Conservation (phyloP, 768 basidiomycete genomes). For the Mycena galopus region DNA sequence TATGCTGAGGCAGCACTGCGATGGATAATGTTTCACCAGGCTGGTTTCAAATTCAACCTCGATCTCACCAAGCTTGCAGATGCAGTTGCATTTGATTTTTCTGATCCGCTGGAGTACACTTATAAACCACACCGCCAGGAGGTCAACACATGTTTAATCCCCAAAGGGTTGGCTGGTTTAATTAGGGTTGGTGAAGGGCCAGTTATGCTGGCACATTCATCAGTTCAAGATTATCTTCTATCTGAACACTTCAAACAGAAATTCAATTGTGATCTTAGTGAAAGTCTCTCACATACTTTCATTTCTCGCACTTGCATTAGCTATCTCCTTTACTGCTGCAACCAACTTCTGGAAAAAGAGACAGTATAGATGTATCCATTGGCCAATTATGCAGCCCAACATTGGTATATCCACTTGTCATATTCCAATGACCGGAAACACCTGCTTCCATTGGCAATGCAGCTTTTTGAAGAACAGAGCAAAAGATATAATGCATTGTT, state of each 20-base stretch:
- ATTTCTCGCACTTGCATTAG: constrained; percentile 2
- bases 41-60: background rate
- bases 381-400: background rate
- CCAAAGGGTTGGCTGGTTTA: background rate
- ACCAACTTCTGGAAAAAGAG: background rate
- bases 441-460: background rate
- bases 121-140: background rate
- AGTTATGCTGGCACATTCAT: background rate
- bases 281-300: background rate
- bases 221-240: background rate
- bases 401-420: background rate
- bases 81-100: constrained; percentile 7
- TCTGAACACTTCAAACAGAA: background rate
- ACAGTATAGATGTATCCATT: background rate
- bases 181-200: background rate
- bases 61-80: background rate
- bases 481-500: background rate
- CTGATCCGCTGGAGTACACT: background rate
- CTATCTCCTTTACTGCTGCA: constrained; percentile 4
- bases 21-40: background rate
- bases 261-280: too few relatives aligned
- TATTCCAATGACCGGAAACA: too few relatives aligned
- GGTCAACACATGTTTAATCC: background rate
- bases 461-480: background rate
- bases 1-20: background rate